Evolutionary conservation across 495 filamentous ascomycete genomes (phyloP).

Genomic region (Xylaria sp.): DNA sequence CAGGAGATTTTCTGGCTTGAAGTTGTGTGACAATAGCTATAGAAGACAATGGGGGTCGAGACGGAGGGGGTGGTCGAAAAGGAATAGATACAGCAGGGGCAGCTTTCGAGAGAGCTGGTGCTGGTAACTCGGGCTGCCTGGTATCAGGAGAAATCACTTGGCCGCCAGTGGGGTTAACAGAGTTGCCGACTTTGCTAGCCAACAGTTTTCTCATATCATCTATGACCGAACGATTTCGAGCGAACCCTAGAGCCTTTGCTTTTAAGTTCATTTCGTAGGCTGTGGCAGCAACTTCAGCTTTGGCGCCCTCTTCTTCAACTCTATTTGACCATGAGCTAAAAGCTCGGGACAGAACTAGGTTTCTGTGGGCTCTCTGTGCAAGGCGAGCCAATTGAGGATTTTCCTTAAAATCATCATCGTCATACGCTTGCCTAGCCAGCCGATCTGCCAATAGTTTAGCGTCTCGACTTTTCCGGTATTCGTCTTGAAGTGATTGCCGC

Average conservation of each 20-base stretch:
- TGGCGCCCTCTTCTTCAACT: constrained; percentile 63
- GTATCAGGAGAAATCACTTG: background rate
- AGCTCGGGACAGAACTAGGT: constrained; percentile 72
- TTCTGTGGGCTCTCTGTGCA: constrained; percentile 66
- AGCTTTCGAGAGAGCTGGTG: background rate
- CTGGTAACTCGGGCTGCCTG: background rate
- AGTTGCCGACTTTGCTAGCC: constrained; percentile 6
- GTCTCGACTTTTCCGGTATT: constrained; percentile 39
- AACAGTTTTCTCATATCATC: constrained; percentile 16
- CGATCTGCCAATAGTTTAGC: constrained; percentile 68
- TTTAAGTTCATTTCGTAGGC: constrained; percentile 40
- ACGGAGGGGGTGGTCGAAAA: constrained; percentile 1
- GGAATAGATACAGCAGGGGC: background rate
- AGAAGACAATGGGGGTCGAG: constrained; percentile 9
- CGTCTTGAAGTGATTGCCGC: constrained; percentile 31
- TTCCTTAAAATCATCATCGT: constrained; percentile 25
- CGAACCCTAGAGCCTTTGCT: constrained; percentile 33
- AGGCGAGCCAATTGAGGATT: constrained; percentile 50
- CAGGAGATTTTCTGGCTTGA: constrained; percentile 8
- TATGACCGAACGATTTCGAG: constrained; percentile 17
- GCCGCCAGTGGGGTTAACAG: background rate
- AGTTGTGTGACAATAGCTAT: background rate
- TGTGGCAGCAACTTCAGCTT: constrained; percentile 39
- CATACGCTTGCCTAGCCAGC: constrained; percentile 41
- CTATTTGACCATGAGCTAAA: constrained; percentile 77